phyloP scores from a whole-genome alignment of 768 basidiomycete species.

The Rubroboletus pulcherrimus region DNA sequence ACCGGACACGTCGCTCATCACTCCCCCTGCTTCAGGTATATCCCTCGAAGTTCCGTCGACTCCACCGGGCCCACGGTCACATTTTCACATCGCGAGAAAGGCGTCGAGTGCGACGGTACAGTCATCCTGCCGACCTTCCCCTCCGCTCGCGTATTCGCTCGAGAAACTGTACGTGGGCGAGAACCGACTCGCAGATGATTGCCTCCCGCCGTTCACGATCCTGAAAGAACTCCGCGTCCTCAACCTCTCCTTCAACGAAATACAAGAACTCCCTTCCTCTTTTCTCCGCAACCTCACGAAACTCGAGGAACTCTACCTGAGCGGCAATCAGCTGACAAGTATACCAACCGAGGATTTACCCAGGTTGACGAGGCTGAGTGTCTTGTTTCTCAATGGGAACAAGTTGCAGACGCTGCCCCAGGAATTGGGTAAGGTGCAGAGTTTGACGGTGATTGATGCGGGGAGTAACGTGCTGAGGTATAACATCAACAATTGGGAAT shows the following conservation, averaged over 20 bases:
- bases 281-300: conserved; percentile 69
- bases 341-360: conserved; percentile 88
- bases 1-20: conserved; percentile 35
- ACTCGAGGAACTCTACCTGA: conserved; percentile 86
- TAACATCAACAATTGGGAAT: conserved; percentile 97
- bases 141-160: conserved; percentile 66
- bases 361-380: conserved; percentile 58
- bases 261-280: conserved; percentile 77
- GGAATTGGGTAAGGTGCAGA: conserved; percentile 80
- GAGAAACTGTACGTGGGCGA: conserved; percentile 84
- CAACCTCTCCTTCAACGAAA: conserved; percentile 93
- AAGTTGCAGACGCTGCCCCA: conserved; percentile 87
- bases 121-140: conserved; percentile 33
- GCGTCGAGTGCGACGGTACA: conserved; percentile 35
- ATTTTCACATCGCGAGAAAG: conserved; percentile 26
- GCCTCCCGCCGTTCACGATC: conserved; percentile 67
- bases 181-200: conserved; percentile 80
- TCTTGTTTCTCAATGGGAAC: conserved; percentile 92
- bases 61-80: conserved; percentile 13
- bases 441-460: conserved; percentile 80
- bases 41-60: conserved; percentile 20
- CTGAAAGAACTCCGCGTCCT: conserved; percentile 76
- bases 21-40: conserved; percentile 19
- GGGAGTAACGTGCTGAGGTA: conserved; percentile 94
- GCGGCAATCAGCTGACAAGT: conserved; percentile 90